Base-by-base conservation (phyloP, 2,329 filamentous ascomycete species). In the Cadophora sp. region DNA sequence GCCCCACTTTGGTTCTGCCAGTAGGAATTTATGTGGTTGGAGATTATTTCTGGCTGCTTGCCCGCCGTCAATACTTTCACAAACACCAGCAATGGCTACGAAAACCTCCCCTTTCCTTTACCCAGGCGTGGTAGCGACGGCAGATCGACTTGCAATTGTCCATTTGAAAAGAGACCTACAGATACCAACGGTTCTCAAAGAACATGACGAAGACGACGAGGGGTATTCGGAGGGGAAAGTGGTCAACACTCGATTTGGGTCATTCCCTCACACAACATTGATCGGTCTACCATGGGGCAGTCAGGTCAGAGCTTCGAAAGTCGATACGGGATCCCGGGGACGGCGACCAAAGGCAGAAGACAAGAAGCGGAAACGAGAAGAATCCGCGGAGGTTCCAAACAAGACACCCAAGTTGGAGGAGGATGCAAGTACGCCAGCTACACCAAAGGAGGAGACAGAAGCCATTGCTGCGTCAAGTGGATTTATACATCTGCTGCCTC, bases 191-290 rank as follows among this genome's bases (percentile, higher is more conserved):
- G 89, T 92, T 68, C 86, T 94, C 33, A 83, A 86, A 70, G 81
- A 86, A 36, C 84, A 84, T 24, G 84, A 86, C 45, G 88, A 87
- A 62, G 84, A 87, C 50, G 84, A 90, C 70, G 86, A 89, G 75
- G 91, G 91, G 67, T 94, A 94, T 74, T 86, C 87, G 36, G 91
- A 94, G 76, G 91, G 91, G 43, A 89, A 89, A 56, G 91, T 93
- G 2, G 88, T 94, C 63, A 98, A 97, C 80, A 99, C 95, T 1
- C 89, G 94, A 53, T 99, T 97, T 76, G 96, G 96, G 59, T 97
- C 94, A 0, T 95, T 94, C 68, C 92, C 92, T 0, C 92, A 95
- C 77, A 91, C 87, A 13, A 94, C 92, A 0, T 80, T 95, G 55
- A 85, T 97, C 64, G 84, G 88, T 5, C 83, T 94, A 63, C 91